Evolutionary conservation across 176 grass and related monocot species (phyloP), one percentile per base, ranked within the genome.

Genomic region (Oryza meyeriana): DNA sequence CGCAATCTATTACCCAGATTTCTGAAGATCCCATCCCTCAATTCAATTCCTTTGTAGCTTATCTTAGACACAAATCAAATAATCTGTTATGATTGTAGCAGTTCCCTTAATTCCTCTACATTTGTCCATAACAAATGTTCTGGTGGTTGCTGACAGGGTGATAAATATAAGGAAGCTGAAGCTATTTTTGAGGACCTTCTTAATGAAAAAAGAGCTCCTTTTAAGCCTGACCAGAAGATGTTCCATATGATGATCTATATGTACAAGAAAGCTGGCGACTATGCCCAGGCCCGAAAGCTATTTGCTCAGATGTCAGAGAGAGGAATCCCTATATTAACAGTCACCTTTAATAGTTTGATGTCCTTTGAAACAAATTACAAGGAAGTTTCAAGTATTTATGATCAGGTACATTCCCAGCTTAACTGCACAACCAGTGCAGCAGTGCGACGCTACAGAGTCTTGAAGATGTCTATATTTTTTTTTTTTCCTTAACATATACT

Each of bases 201-300:
- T 42, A 95, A 84, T 29, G 88, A 93, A 79, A 85, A 95, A 78
- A 93, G 88, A 66, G 28, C 77, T 79, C 69, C 78, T 41, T 98
- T 95, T 69, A 98, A 93, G 78, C 92, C 95, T 82, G 95, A 98
- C 67, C 95, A 95, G 88, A 95, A 95, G 79, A 98, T 93, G 90
- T 98, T 95, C 78, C 95, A 95, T 85, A 95, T 93, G 96, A 95
- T 98, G 93, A 98, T 98, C 69, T 98, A 95, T 75, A 95, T 95
- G 96, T 91, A 93, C 73, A 95, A 90, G 82, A 95, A 98, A 85
- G 89, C 93, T 48, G 92, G 88, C 40, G 88, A 98, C 58, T 90
- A 89, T 69, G 40, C 86, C 55, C 79, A 93, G 45, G 95, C 95
- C 25, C 88, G 86, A 66, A 94, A 91, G 86, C 81, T 91, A 77